Percentiles rank a stretch among this genome's conserved stretches.
These are phyloP conservation scores for Penicillium hordei DNA, from an alignment of 2,329 filamentous ascomycete species.

Conservation along the genomic window DNA sequence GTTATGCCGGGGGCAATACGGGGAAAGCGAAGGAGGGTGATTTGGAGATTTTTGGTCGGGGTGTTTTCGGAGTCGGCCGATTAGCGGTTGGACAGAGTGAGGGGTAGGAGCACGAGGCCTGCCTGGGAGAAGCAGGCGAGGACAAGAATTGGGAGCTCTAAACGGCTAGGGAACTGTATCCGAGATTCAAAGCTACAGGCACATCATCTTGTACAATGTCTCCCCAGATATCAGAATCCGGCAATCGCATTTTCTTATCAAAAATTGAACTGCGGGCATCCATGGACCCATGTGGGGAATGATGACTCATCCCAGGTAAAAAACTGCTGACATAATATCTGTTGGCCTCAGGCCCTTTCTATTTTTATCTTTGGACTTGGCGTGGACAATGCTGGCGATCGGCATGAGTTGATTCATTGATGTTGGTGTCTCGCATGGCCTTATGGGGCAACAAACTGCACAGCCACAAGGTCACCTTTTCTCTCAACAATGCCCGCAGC, in stretches of 20 bases:
- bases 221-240: constrained; percentile 1
- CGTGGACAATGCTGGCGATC: constrained; percentile 6
- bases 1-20: constrained; percentile 5
- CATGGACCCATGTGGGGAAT: constrained; percentile 8
- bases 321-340: not conserved
- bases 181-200: not conserved
- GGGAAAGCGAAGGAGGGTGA: constrained; percentile 5
- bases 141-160: not conserved
- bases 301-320: constrained; percentile 1
- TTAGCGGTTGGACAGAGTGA: constrained; percentile 21
- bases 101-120: constrained; percentile 22
- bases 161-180: not conserved
- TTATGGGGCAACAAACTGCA: constrained; percentile 12
- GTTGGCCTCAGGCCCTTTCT: constrained; percentile 5
- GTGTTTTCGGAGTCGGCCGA: constrained; percentile 27
- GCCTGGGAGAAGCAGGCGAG: constrained; percentile 9
- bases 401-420: constrained; percentile 7
- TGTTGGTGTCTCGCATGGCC: constrained; percentile 8
- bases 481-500: constrained; percentile 5
- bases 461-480: constrained; percentile 19
- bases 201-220: constrained; percentile 5
- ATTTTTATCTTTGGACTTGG: constrained; percentile 12
- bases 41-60: constrained; percentile 14
- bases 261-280: constrained; percentile 4
- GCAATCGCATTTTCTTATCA: constrained; percentile 9